Evolutionary conservation across 805 yeast species (phyloP), one percentile per base, ranked within the genome.

Genomic region (Barnettozyma vustinii): DNA sequence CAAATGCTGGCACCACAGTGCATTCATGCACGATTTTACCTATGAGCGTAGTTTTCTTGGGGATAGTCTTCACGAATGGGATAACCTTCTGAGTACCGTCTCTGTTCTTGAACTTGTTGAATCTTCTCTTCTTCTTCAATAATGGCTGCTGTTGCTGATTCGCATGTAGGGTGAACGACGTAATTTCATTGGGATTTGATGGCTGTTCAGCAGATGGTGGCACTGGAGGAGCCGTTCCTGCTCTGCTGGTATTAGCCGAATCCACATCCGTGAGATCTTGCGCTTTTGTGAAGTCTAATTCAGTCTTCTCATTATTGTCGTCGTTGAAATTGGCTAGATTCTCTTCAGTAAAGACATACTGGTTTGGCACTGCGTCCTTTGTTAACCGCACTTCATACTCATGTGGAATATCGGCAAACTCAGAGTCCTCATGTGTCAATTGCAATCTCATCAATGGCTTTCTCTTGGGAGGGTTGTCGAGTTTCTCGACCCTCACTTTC

Each of bases 11-110:
- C 45, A 85, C 79, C 19, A 88, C 83, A 58, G 85, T 87, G 65
- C 97, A 91, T 63, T 94, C 99, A 64, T 94, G 97, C 49, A 84
- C 86, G 26, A 92, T 83, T 35, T 90, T 87, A 36, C 99, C 99
- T 12, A 81, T 77, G 33, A 94, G 67, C 2, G 90, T 78, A 0
- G 99, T 91, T 59, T 87, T 87, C 62, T 82, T 90, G 0, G 96
- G 96, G 48, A 89, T 87, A 1, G 96, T 87, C 65, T 84, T 86
- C 12, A 88, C 91, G 64, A 80, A 87, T 12, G 96, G 96, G n/a
- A 84, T 76, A 52, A 73, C 78, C 59, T 82, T 71, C 48, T 70
- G 60, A 2, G 60, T 49, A 21, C 63, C 71, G 61, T 60, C 72
- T 61, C 49, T 69, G 62, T 57, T 69, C 59, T 55, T 63, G 51